Evolutionary conservation across 2,329 filamentous ascomycete genomes (phyloP).

Genomic region (Ophiostoma quercus): DNA sequence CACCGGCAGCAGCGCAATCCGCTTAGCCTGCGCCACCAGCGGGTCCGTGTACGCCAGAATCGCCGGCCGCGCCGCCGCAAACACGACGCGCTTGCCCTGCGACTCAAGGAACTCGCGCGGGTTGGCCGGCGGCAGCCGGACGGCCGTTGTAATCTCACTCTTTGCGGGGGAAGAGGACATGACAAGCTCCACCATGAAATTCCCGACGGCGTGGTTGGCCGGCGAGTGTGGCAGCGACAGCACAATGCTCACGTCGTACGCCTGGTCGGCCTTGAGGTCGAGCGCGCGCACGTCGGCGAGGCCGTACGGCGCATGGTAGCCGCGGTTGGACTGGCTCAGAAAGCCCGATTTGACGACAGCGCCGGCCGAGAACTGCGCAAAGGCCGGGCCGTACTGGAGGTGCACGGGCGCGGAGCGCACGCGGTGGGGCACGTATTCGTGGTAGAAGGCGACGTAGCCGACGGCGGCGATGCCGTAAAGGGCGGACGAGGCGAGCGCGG

Average conservation of each 20-base stretch:
- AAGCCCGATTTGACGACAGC: background rate
- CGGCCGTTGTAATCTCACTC: constrained; percentile 27
- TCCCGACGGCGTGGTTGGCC: constrained; percentile 69
- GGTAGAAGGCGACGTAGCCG: constrained; percentile 51
- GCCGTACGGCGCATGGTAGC: constrained; percentile 47
- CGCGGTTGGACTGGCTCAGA: constrained; percentile 28
- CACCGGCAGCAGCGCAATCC: constrained; percentile 59
- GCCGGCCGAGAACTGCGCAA: background rate
- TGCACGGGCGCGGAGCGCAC: constrained; percentile 49
- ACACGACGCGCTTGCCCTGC: constrained; percentile 44
- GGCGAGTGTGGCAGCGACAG: constrained; percentile 74
- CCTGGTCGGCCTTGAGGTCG: constrained; percentile 63
- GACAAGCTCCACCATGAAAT: constrained; percentile 87
- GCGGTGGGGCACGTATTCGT: constrained; percentile 52
- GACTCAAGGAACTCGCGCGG: constrained; percentile 35
- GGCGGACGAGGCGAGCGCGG: constrained; percentile 40
- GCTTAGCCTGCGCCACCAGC: constrained; percentile 57
- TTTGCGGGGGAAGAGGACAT: constrained; percentile 46
- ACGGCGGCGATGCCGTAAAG: constrained; percentile 46
- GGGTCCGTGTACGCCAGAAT: constrained; percentile 75
- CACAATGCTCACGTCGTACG: constrained; percentile 76
- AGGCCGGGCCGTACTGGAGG: constrained; percentile 51
- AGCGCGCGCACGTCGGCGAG: constrained; percentile 42
- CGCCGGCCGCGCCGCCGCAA: constrained; percentile 65
- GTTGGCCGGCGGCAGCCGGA: constrained; percentile 28